Evolutionary conservation across 225 moss, liverwort and hornwort genomes (phyloP).

Genomic region (Straminergon stramineum): DNA sequence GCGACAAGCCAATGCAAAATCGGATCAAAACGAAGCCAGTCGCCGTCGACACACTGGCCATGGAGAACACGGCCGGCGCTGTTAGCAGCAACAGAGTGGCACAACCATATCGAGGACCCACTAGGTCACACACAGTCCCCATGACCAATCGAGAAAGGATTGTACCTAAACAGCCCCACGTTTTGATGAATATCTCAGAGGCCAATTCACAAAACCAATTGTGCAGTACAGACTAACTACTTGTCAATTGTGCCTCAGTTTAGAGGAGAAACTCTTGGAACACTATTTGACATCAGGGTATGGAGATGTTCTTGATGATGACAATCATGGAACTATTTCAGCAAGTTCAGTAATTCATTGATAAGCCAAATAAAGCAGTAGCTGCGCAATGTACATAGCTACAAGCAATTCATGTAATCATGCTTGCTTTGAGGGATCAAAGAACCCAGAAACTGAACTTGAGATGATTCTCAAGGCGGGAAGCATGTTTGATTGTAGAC

Average conservation of each 20-base stretch:
- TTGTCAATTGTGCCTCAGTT: not conserved
- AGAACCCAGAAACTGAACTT: not conserved
- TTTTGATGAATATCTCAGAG: not conserved
- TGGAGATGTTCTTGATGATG: not conserved
- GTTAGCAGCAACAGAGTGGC: slow-evolving; percentile 45
- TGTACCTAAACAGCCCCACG: slow-evolving; percentile 21
- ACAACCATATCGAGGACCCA: slow-evolving; percentile 75
- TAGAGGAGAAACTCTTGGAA: not conserved
- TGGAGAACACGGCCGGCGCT: slow-evolving; percentile 59
- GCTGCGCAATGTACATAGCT: not conserved
- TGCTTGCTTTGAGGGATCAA: not conserved
- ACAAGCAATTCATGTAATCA: not conserved
- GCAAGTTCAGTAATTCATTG: not conserved
- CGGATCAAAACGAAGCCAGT: slow-evolving; percentile 44
- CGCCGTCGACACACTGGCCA: slow-evolving; percentile 41
- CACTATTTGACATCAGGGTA: not conserved
- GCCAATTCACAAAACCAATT: not conserved
- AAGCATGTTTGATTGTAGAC: not conserved
- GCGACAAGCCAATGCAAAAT: slow-evolving; percentile 68
- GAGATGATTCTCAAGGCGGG: not conserved
- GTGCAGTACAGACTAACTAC: not conserved
- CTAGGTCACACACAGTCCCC: slow-evolving; percentile 61
- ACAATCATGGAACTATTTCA: not conserved
- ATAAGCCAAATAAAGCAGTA: not conserved
- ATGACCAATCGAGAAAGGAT: slow-evolving; percentile 58